Evolutionary conservation across 352 stramenopile species (phyloP), one percentile per base, ranked within the genome.

Genomic region (Phytophthora sp.): DNA sequence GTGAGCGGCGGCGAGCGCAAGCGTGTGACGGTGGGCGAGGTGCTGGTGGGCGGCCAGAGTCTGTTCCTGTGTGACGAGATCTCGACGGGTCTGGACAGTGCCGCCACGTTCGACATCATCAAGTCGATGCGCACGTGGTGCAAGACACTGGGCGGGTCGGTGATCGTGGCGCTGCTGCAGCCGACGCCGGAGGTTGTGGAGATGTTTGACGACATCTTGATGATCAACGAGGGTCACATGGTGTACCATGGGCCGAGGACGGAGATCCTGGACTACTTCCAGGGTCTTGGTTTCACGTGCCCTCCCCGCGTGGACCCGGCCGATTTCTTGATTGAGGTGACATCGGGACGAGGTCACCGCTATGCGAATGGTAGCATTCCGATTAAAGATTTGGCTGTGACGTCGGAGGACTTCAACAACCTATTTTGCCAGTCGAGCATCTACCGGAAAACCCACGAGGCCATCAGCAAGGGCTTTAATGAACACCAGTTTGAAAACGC

Each of bases 201-300:
- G 49, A 73, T 97, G 26, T 99, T 99, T 64, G 97, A 99, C 69
- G 89, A 99, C 49, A 83, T 99, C 26, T 81, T 98, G 34, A 80
- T 99, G 63, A 62, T 99, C 28, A 94, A 94, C 66, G 84, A 97
- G 54, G 96, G 97, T 2, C 76, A 90, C 44, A 66, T 99, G 52
- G 86, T 99, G 12, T 99, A 98, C 72, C 92, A 97, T 50, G 97
- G 96, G 12, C 89, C 85, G 10, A 62, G 82, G 1, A 81, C 65
- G 11, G 80, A 89, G 45, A 89, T 89, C 31, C 30, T 89, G 43
- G 65, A 65, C 26, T 98, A 98, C 66, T 98, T 99, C 63, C 58
- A 88, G 21, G 66, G 68, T 12, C 70, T 87, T 13, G 91, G 91
- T 0, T 93, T 92, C 61, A 75, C 57, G 7, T 93, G 86, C 13